Evolutionary conservation across 192 early-diverging fungal species (phyloP).

Genomic region (Backusella mclennaniae): DNA sequence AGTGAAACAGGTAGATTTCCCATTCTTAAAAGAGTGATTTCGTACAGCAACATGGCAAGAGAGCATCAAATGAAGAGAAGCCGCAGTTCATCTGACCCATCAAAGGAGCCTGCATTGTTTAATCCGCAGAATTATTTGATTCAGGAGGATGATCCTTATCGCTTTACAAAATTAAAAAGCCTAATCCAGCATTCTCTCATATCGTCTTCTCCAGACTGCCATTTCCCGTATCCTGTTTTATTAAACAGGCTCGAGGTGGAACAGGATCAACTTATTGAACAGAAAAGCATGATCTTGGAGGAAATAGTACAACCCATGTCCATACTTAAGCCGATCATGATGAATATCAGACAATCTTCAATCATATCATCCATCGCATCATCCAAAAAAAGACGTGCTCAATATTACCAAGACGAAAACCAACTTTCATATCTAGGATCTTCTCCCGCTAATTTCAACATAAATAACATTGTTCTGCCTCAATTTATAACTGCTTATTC

Average conservation of each 20-base stretch:
- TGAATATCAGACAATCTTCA: slow-evolving; percentile 22
- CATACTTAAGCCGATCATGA: slow-evolving; percentile 28
- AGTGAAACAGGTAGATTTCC: neutral
- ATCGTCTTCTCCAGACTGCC: slow-evolving; percentile 78
- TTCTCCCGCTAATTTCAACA: neutral
- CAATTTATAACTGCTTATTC: slow-evolving; percentile 16
- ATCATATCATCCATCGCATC: neutral
- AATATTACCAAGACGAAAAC: neutral
- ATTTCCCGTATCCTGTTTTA: slow-evolving; percentile 75
- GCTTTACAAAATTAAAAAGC: slow-evolving; percentile 38
- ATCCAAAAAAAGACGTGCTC: neutral
- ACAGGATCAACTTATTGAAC: slow-evolving; percentile 36
- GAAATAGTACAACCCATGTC: slow-evolving; percentile 7
- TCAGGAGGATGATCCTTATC: slow-evolving; percentile 32
- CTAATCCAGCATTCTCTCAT: slow-evolving; percentile 60
- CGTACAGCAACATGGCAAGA: neutral
- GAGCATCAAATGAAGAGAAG: neutral
- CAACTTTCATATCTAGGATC: neutral
- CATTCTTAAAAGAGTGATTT: neutral
- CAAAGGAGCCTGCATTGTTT: neutral
- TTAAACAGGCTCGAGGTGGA: slow-evolving; percentile 58
- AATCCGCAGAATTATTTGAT: neutral
- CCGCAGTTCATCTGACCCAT: neutral
- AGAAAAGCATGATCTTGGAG: neutral
- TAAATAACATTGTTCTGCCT: neutral